Evolutionary conservation across 176 grass and related monocot species (phyloP).

Genomic region (Ensete glaucum): DNA sequence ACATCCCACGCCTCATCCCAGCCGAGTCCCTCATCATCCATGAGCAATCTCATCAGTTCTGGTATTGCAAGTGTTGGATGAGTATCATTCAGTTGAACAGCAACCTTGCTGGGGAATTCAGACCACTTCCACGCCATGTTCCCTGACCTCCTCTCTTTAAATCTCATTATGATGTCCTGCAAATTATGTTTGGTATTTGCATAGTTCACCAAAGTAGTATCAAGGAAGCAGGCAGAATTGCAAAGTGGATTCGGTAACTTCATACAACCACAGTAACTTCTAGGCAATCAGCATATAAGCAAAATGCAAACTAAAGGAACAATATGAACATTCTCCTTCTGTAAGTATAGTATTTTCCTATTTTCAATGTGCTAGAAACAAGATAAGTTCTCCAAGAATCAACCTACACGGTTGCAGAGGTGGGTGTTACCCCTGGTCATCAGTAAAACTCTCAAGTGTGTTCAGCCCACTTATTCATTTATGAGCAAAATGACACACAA

Average conservation of each 20-base stretch:
- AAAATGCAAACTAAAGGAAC: neutral
- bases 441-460: too few species aligned
- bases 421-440: too few species aligned
- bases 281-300: neutral
- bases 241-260: neutral
- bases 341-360: neutral
- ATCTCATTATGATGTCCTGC: conserved; percentile 78
- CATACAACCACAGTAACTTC: neutral
- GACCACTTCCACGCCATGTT: conserved; percentile 48
- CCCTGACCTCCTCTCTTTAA: conserved; percentile 57
- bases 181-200: conserved; percentile 1
- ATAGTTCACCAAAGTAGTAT: neutral
- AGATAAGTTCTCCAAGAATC: neutral
- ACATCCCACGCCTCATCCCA: conserved; percentile 33
- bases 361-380: neutral
- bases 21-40: conserved; percentile 8
- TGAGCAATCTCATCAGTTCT: conserved; percentile 16
- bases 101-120: conserved; percentile 69
- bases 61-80: conserved; percentile 67
- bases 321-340: neutral
- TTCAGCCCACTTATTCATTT: too few species aligned
- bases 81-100: conserved; percentile 86
- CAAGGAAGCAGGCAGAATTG: neutral
- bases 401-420: too few species aligned
- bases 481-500: too few species aligned